Evolutionary conservation across 1,284 basidiomycete genomes (phyloP).

Genomic region (Austroboletus novae-zelandiae): DNA sequence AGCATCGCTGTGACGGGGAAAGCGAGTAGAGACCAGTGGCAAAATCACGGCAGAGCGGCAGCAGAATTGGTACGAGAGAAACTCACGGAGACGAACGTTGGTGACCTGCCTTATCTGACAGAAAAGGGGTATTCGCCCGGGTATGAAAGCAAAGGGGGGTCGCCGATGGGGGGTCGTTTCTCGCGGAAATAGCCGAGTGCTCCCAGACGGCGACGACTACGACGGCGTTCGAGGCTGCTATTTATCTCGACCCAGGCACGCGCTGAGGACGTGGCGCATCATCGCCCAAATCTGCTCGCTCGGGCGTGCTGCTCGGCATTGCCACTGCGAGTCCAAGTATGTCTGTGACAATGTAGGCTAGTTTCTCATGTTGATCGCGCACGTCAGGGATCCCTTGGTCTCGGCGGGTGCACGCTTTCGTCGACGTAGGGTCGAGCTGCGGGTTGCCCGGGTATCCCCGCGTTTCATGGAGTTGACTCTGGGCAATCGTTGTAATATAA

Average conservation of each 20-base stretch:
- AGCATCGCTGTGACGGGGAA: conserved; percentile 5
- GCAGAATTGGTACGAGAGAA: conserved; percentile 13
- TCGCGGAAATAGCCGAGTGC: conserved; percentile 15
- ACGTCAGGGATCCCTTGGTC: conserved; percentile 2
- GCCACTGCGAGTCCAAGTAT: neutral
- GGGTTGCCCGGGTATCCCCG: too few relatives aligned
- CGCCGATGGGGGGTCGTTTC: conserved; percentile 5
- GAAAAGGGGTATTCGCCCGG: conserved; percentile 8
- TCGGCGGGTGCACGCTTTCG: conserved; percentile 6
- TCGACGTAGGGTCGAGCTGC: neutral
- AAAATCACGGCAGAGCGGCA: conserved; percentile 17
- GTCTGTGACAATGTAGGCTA: neutral
- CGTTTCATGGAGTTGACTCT: too few relatives aligned
- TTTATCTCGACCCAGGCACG: conserved; percentile 20
- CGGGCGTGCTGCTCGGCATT: conserved; percentile 13
- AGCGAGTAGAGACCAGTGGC: conserved; percentile 5
- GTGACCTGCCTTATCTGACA: neutral
- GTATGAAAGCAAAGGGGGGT: conserved; percentile 11
- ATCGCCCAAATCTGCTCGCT: conserved; percentile 16
- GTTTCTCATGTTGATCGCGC: conserved; percentile 4
- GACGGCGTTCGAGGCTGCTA: neutral
- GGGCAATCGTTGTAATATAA: too few relatives aligned
- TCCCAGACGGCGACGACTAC: conserved; percentile 4
- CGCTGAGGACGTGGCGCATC: neutral
- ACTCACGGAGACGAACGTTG: conserved; percentile 28